A percentile compares a stretch with the other conserved stretches of the same genome.
Conservation (phyloP, 2,329 filamentous ascomycete genomes). For the Nemania serpens region DNA sequence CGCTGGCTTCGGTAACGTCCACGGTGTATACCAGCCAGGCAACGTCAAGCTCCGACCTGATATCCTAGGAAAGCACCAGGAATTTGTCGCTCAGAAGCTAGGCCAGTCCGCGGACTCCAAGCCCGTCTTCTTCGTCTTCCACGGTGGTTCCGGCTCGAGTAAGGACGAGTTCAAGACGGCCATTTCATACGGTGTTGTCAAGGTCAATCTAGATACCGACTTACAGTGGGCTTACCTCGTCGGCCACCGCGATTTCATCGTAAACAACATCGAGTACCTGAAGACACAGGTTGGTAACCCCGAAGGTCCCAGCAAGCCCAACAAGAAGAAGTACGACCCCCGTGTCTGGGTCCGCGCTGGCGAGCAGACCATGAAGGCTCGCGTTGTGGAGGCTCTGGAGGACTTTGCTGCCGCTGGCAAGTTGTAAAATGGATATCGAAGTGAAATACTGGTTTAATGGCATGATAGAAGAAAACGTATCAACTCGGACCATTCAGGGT, state of each 20-base stretch:
- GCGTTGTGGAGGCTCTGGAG: constrained; percentile 78
- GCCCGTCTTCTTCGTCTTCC: constrained; percentile 99
- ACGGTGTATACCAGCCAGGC: constrained; percentile 98
- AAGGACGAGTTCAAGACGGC: constrained; percentile 90
- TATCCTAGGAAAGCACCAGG: constrained; percentile 96
- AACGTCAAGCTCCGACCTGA: constrained; percentile 97
- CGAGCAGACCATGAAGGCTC: constrained; percentile 92
- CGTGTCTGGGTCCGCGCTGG: constrained; percentile 95
- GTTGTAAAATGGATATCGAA: constrained; percentile 59
- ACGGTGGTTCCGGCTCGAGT: constrained; percentile 90
- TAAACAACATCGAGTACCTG: constrained; percentile 95
- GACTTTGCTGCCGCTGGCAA: constrained; percentile 89
- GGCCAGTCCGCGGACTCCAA: constrained; percentile 70
- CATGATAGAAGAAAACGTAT: neutral
- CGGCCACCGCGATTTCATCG: constrained; percentile 93
- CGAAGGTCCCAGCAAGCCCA: constrained; percentile 94
- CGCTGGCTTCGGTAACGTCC: constrained; percentile 97
- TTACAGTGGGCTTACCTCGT: constrained; percentile 92
- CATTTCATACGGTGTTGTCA: constrained; percentile 93
- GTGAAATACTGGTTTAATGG: neutral
- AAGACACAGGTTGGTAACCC: constrained; percentile 88
- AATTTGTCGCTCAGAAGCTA: constrained; percentile 82
- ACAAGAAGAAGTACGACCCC: constrained; percentile 94
- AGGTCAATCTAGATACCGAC: constrained; percentile 99
- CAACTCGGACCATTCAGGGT: neutral